Evolutionary conservation across 768 basidiomycete species (phyloP).

Genomic region (Phaeolepiota aurea): DNA sequence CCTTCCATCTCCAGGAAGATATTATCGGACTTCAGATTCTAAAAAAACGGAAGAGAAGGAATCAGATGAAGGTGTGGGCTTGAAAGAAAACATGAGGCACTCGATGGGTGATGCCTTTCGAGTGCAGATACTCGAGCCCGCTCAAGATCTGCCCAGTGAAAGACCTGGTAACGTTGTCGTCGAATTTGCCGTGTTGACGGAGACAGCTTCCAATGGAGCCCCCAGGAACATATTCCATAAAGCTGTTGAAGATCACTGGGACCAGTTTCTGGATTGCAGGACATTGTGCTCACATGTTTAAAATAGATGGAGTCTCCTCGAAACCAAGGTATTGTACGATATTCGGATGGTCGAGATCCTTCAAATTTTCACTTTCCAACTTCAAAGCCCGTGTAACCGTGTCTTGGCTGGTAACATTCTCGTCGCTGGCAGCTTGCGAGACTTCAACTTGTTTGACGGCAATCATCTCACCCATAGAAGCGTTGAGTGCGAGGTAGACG

Average conservation of each 20-base stretch:
- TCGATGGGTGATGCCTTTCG: constrained; percentile 77
- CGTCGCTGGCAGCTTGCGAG: constrained; percentile 36
- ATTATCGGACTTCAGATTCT: constrained; percentile 78
- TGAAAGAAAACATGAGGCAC: constrained; percentile 27
- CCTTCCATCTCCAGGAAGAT: constrained; percentile 69
- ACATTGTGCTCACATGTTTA: constrained; percentile 62
- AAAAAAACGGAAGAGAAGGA: too few relatives aligned
- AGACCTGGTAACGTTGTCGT: constrained; percentile 75
- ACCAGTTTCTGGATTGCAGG: constrained; percentile 2
- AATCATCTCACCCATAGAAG: constrained; percentile 72
- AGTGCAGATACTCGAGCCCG: constrained; percentile 85
- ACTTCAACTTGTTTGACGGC: constrained; percentile 82
- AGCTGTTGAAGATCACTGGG: too few relatives aligned
- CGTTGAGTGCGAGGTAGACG: constrained; percentile 71
- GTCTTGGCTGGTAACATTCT: constrained; percentile 13
- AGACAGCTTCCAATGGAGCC: constrained; percentile 82
- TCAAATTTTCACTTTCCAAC: constrained; percentile 68
- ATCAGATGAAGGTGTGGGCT: too few relatives aligned
- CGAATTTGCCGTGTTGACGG: constrained; percentile 72
- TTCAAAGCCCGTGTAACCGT: constrained; percentile 54
- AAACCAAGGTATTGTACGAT: constrained; percentile 74
- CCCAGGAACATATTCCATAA: constrained; percentile 93
- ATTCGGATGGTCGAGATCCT: constrained; percentile 69
- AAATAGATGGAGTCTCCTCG: constrained; percentile 62
- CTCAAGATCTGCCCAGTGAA: constrained; percentile 82